Percentiles rank a stretch among this genome's conserved stretches.
Conservation (phyloP, 2,329 filamentous ascomycete species). For the Xylogone sp. region DNA sequence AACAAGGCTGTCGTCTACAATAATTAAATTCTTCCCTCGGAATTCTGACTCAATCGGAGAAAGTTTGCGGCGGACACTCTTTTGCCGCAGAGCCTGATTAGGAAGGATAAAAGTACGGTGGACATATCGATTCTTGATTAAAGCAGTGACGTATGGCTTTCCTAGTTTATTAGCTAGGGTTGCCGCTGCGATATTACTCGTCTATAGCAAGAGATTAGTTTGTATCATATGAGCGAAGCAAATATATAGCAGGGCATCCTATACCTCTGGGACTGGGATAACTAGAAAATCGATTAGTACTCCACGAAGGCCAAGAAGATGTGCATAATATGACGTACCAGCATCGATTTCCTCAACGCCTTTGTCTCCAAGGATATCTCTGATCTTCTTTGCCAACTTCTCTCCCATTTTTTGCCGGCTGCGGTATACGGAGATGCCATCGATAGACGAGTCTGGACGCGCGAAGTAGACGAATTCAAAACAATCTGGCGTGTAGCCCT, state of each 20-base stretch:
- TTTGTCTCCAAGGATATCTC: constrained; percentile 62
- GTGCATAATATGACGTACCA: too few relatives aligned
- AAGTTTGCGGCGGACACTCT: constrained; percentile 85
- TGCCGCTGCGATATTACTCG: constrained; percentile 78
- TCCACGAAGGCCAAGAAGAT: too few relatives aligned
- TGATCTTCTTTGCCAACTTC: constrained; percentile 72
- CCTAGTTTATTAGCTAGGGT: constrained; percentile 70
- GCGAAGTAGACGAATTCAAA: constrained; percentile 90
- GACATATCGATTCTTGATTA: constrained; percentile 87
- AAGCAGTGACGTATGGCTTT: constrained; percentile 76
- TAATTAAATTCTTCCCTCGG: constrained; percentile 69
- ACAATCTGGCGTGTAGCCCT: constrained; percentile 66
- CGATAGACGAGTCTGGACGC: constrained; percentile 75
- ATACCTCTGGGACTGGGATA: constrained; percentile 81
- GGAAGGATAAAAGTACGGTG: constrained; percentile 88
- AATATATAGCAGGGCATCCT: too few relatives aligned
- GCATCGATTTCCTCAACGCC: constrained; percentile 74
- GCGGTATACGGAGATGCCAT: constrained; percentile 82
- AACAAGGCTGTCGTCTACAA: constrained; percentile 90
- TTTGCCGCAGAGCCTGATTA: constrained; percentile 74
- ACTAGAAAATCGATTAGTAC: too few relatives aligned
- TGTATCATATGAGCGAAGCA: too few relatives aligned
- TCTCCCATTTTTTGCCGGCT: constrained; percentile 84
- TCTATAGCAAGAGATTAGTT: too few relatives aligned
- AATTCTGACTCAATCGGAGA: constrained; percentile 86